A percentile compares a stretch with the other conserved stretches of the same genome.
phyloP scores from a whole-genome alignment of 73 alveolate species.

The Paramecium tetraurelia region DNA sequence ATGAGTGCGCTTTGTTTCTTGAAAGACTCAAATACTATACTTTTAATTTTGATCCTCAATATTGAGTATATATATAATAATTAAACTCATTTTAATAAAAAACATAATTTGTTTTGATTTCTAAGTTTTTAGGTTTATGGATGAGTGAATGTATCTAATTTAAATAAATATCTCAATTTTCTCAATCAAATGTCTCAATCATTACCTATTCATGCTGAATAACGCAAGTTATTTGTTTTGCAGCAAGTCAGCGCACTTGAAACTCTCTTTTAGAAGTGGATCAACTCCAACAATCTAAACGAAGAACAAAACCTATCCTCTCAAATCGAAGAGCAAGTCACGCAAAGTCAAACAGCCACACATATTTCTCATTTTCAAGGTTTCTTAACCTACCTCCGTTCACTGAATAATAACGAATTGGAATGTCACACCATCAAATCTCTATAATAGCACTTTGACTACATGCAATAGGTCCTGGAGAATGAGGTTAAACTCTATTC shows the following conservation, averaged over 20 bases:
- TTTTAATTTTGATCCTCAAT: neutral
- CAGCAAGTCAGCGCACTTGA: neutral
- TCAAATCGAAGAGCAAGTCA: neutral
- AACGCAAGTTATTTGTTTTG: neutral
- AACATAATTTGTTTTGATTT: neutral
- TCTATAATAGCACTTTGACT: neutral
- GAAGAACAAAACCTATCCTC: neutral
- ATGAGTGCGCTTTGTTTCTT: too few relatives aligned
- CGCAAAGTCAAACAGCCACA: neutral
- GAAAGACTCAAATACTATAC: neutral
- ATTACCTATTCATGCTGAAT: neutral
- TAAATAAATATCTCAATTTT: neutral
- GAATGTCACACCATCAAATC: neutral
- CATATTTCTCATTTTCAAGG: neutral
- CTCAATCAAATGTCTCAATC: constrained; percentile 26
- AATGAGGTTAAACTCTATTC: neutral
- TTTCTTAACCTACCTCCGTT: neutral
- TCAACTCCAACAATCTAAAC: neutral
- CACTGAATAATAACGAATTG: neutral
- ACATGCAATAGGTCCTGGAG: neutral
- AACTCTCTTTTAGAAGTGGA: neutral
- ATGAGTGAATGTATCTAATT: neutral
- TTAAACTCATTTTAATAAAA: neutral
- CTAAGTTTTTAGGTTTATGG: neutral
- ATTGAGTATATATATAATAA: neutral